Evolutionary conservation across 305 asterid species (phyloP).

Genomic region (Ajuga reptans): DNA sequence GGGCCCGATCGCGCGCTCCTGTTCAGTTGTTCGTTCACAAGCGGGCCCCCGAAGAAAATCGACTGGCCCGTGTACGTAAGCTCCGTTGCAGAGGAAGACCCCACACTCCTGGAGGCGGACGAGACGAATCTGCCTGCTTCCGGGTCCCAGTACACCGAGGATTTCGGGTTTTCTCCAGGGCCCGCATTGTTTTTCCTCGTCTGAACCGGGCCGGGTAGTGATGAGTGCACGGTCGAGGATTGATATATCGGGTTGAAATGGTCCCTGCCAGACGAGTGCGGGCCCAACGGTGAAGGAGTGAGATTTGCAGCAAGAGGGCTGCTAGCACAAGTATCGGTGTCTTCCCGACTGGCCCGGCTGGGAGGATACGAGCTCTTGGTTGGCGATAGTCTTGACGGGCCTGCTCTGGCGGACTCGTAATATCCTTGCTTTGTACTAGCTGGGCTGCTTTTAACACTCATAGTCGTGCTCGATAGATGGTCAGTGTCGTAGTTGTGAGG

Average conservation of each 20-base stretch:
- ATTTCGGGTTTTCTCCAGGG: conserved; percentile 33
- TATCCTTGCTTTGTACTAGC: conserved; percentile 54
- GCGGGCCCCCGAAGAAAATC: conserved; percentile 84
- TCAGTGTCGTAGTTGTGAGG: conserved; percentile 52
- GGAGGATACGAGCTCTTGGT: conserved; percentile 72
- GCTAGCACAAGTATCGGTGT: conserved; percentile 63
- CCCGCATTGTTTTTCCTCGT: conserved; percentile 33
- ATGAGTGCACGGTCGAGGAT: conserved; percentile 47
- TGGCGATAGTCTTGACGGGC: conserved; percentile 52
- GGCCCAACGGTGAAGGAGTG: conserved; percentile 45
- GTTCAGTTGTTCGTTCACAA: conserved; percentile 42
- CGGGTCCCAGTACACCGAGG: conserved; percentile 89
- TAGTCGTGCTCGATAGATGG: conserved; percentile 49
- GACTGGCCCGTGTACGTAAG: conserved; percentile 83
- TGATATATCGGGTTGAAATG: conserved; percentile 64
- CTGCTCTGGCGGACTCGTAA: conserved; percentile 47
- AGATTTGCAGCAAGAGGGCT: conserved; percentile 64
- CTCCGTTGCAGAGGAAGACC: conserved; percentile 64
- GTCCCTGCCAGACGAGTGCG: conserved; percentile 36
- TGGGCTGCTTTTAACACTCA: conserved; percentile 80
- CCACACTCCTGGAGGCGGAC: conserved; percentile 39
- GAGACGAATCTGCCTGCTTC: conserved; percentile 78
- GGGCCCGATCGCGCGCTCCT: conserved; percentile 38
- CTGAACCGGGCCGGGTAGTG: conserved; percentile 32
- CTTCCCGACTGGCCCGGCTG: conserved; percentile 77